A percentile compares a stretch with the other conserved stretches of the same genome.
Conservation (phyloP, 371 early-diverging fungal species). For the Nematocida ausubeli region DNA sequence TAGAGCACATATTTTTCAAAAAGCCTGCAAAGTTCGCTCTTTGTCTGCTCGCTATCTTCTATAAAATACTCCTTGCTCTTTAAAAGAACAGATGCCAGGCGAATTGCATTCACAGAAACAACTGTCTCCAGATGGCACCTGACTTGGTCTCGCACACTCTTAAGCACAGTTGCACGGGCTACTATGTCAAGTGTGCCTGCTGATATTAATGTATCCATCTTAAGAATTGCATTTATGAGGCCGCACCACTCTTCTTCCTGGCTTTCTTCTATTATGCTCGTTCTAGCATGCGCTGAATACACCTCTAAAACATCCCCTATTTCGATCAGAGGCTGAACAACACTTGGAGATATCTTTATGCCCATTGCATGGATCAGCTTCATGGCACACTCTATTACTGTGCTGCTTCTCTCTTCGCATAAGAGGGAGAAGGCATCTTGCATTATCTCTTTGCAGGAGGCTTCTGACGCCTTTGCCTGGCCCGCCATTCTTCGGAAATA, state of each 20-base stretch:
- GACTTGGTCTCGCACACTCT: neutral
- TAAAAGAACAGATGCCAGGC: neutral
- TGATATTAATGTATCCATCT: neutral
- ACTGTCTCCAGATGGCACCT: neutral
- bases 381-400: slow-evolving; percentile 34
- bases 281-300: neutral
- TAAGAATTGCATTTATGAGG: neutral
- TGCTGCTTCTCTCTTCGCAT: slow-evolving; percentile 2
- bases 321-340: slow-evolving; percentile 1
- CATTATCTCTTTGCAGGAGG: neutral
- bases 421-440: neutral
- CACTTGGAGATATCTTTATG: slow-evolving; percentile 9
- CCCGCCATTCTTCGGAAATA: slow-evolving; percentile 21
- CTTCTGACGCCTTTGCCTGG: neutral
- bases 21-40: neutral
- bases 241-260: neutral
- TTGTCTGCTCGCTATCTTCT: neutral
- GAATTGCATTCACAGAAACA: neutral
- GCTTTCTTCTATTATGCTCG: neutral
- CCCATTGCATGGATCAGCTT: slow-evolving; percentile 11
- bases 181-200: neutral
- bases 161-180: neutral
- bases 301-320: slow-evolving; percentile 11
- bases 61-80: neutral
- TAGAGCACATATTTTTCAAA: neutral